Evolutionary conservation across 495 filamentous ascomycete genomes (phyloP).

Genomic region (Glarea lozoyensis): DNA sequence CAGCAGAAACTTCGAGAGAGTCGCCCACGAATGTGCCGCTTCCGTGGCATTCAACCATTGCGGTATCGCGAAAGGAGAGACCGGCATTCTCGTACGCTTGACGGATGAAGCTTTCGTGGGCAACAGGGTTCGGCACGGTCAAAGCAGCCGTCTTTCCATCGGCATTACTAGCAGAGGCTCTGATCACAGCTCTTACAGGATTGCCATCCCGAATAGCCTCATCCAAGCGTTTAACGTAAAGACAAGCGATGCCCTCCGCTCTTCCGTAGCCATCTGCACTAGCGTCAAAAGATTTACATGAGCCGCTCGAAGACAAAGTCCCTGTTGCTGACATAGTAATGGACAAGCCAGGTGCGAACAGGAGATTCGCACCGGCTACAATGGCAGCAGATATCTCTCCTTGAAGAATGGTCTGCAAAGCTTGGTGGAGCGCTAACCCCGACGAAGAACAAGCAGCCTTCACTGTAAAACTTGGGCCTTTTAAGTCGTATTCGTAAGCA

Average conservation of each 20-base stretch:
- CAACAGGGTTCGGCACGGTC: constrained; percentile 43
- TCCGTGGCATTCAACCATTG: constrained; percentile 6
- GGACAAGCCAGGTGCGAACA: background rate
- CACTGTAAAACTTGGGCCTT: constrained; percentile 19
- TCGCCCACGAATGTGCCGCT: constrained; percentile 44
- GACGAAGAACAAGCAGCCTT: constrained; percentile 16
- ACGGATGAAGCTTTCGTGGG: constrained; percentile 47
- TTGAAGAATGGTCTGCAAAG: constrained; percentile 1
- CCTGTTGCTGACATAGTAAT: background rate
- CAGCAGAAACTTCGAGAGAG: constrained; percentile 48
- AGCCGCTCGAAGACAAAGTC: constrained; percentile 27
- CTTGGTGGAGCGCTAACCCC: constrained; percentile 6
- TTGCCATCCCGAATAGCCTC: constrained; percentile 47
- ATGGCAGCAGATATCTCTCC: constrained; percentile 30
- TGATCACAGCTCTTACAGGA: constrained; percentile 53
- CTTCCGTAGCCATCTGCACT: constrained; percentile 55
- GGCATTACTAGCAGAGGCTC: constrained; percentile 49
- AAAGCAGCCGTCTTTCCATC: constrained; percentile 41
- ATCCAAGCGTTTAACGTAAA: constrained; percentile 50
- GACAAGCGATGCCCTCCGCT: constrained; percentile 50
- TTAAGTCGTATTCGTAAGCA: constrained; percentile 26
- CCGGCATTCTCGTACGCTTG: constrained; percentile 32
- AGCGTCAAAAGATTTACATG: constrained; percentile 52
- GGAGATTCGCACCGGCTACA: constrained; percentile 23
- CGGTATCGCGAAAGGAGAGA: background rate